A percentile compares a stretch with the other conserved stretches of the same genome.
These are phyloP conservation scores for Cryptococcus floricola DNA, from an alignment of 1,284 basidiomycete species.

Conservation along the genomic window DNA sequence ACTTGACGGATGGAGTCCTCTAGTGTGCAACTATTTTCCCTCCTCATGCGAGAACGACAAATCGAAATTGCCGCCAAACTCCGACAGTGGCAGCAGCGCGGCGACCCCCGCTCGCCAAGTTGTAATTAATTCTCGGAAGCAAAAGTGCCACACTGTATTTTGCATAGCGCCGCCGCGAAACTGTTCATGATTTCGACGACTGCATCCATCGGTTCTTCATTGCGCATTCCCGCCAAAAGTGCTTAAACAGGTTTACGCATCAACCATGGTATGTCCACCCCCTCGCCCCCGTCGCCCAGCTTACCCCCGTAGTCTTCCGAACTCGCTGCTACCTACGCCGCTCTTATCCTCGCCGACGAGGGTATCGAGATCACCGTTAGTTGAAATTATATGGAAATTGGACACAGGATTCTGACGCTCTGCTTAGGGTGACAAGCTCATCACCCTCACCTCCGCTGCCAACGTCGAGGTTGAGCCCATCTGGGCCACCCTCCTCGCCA, in stretches of 20 bases:
- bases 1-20: conserved; percentile 23
- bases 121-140: too few relatives aligned
- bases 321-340: conserved; percentile 67
- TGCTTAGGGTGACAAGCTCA: conserved; percentile 81
- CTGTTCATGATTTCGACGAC: not conserved
- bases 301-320: conserved; percentile 52
- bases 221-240: conserved; percentile 15
- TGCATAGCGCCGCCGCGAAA: not conserved
- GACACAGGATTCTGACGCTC: not conserved
- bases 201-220: not conserved
- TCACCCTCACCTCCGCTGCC: conserved; percentile 75
- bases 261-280: conserved; percentile 20
- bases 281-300: not conserved
- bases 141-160: not conserved
- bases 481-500: conserved; percentile 94
- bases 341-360: conserved; percentile 86
- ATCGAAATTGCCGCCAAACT: not conserved
- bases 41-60: not conserved
- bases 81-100: not conserved
- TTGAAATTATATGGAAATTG: not conserved
- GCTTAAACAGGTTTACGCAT: conserved; percentile 29
- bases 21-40: not conserved
- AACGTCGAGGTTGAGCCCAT: conserved; percentile 88
- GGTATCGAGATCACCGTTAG: conserved; percentile 90
- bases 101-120: too few relatives aligned